phyloP scores from a whole-genome alignment of 352 stramenopile species.

The Pythium folliculosum region DNA sequence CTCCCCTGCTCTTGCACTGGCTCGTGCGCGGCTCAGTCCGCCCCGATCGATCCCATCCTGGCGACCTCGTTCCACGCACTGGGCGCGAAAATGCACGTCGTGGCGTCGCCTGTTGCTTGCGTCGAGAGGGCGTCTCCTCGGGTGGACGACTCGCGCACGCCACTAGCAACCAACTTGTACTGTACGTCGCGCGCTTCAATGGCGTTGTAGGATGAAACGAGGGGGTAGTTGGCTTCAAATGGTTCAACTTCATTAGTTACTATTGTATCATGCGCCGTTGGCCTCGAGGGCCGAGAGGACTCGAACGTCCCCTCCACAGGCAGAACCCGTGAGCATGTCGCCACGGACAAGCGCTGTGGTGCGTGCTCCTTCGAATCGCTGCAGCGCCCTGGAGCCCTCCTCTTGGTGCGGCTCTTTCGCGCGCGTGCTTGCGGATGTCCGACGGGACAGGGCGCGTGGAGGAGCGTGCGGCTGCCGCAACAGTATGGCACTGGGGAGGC shows the following conservation, averaged over 20 bases:
- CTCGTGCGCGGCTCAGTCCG: constrained; percentile 1
- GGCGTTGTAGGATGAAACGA: too few relatives aligned
- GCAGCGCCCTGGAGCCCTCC: background rate
- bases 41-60: background rate
- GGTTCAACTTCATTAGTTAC: constrained; percentile 27
- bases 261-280: constrained; percentile 27
- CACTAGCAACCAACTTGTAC: too few relatives aligned
- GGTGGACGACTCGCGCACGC: too few relatives aligned
- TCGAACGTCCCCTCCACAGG: too few relatives aligned
- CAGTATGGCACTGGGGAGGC: constrained; percentile 11
- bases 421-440: background rate
- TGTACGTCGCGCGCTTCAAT: too few relatives aligned
- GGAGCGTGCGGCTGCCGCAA: background rate
- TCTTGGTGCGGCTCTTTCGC: background rate
- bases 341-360: background rate
- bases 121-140: too few relatives aligned
- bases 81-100: constrained; percentile 6
- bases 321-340: background rate
- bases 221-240: constrained; percentile 3
- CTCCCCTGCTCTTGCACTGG: constrained; percentile 15
- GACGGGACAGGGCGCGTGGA: background rate
- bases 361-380: background rate
- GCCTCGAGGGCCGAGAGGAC: background rate
- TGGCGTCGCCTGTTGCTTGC: background rate
- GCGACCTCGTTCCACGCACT: background rate